Base-by-base conservation (phyloP, 768 basidiomycete species). In the Postia placenta region DNA sequence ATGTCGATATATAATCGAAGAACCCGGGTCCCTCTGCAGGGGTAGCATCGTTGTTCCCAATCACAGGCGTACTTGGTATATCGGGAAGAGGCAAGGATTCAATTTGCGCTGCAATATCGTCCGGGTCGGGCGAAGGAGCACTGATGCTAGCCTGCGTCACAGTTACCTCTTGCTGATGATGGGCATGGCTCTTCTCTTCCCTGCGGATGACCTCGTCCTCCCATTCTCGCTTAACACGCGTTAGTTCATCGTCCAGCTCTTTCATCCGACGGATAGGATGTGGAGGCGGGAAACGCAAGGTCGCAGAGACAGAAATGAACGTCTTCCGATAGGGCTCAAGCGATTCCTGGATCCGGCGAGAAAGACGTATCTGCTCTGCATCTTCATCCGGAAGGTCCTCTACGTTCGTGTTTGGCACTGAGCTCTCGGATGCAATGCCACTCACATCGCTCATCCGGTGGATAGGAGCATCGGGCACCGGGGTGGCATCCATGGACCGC, bases 251-350 rank as follows among this genome's bases (percentile, higher is more conserved):
- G 58, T 98, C 93, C 5, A 97, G 71, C 56, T 89, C 85, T 58
- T 88, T 86, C 92, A 98, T 96, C 40, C 78, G 78, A 2, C 78
- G 73, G 35, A 99, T 79, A 5, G 93, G 87, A 60, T 90, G 85
- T 3, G 96, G 96, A 20, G 95, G 92, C 12, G 85, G 89, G 63
- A 96, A 96, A 4, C 91, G 81, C 41, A 97, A 71, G 0, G 93
- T 92, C 0, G 94, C 87, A 2, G 94, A 97, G 37, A 92, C 89
- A 1, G 96, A 98, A 25, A 97, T 87, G 60, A 92, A 92, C 1
- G 89, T 93, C 52, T 73, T 81, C 56, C 74, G 71, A 63, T 96
- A 99, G 1, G 89, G 87, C 35, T 87, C 79, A n/a, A 94, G 72
- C 0, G 88, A 83, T 47, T 85, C 74, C 43, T 89, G 81, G 26